Conservation (phyloP, 106 monocot species). For the Acanthochlamys bracteata region DNA sequence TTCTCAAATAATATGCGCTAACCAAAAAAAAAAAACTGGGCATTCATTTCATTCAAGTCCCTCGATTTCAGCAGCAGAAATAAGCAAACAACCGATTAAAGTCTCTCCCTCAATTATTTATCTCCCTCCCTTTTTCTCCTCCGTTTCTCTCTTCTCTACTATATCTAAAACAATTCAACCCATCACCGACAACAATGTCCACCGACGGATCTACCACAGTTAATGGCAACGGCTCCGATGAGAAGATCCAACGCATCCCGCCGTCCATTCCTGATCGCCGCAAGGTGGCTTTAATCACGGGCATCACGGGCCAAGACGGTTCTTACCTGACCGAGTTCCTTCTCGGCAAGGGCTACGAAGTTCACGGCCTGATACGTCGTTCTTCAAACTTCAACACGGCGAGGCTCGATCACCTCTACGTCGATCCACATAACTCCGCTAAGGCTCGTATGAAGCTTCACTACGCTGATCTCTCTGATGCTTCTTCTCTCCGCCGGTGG, state of each 20-base stretch:
- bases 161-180: not conserved
- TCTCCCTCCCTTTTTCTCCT: not conserved
- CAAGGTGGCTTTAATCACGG: conserved; percentile 78
- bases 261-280: conserved; percentile 24
- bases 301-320: conserved; percentile 97
- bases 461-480: conserved; percentile 96
- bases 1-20: no score
- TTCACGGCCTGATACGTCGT: conserved; percentile 94
- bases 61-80: no score
- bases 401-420: conserved; percentile 84
- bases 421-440: conserved; percentile 75
- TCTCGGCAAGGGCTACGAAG: conserved; percentile 74
- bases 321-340: conserved; percentile 96
- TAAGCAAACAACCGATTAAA: no score
- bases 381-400: conserved; percentile 98
- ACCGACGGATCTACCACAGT: not conserved
- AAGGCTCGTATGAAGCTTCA: conserved; percentile 95
- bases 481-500: conserved; percentile 93
- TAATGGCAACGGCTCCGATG: not conserved
- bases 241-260: conserved; percentile 13
- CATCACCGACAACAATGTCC: not conserved
- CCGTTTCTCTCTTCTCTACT: not conserved
- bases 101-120: no score
- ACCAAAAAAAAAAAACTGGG: no score
- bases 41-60: no score